Evolutionary conservation across 2,329 filamentous ascomycete genomes (phyloP), one percentile per base, ranked within the genome.

Genomic region (Cladosporium sp.): DNA sequence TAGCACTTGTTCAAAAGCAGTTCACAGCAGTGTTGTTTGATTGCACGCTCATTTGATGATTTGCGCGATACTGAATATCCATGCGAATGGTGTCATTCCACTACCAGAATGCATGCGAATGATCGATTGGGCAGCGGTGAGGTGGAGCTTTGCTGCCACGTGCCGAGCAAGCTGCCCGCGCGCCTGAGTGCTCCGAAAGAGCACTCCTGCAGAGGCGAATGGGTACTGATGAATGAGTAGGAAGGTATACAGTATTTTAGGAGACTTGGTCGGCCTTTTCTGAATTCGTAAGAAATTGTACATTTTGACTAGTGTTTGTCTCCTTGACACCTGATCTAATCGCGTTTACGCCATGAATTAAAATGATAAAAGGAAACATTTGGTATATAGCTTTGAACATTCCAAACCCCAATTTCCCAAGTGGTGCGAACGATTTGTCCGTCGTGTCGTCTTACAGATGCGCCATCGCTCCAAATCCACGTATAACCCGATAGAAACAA

Each of bases 321-420:
- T 7, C n/a, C 8, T 46, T 46, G n/a, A 46, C 40, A 46, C 8
- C 3, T 18, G 21, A 11, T 52, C 49, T 29, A 52, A 52, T 1
- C 16, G 23, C 49, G 29, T 28, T 18, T 29, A 16, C 49, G 12
- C 49, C 49, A n/a, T 52, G 49, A 29, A 26, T 52, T 26, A 26
- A 16, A 23, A 57, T 10, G 23, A 57, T 23, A 21, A 31, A 31
- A 46, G 26, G 26, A 31, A 23, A n/a, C 16, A 5, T 18, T 44
- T 59, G 56, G 56, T 59, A 59, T 59, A 59, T 59, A 59, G 46
- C 56, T 28, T 46, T 4, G n/a, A 46, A 46, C n/a, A 46, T n/a
- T 21, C 40, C 11, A 23, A 23, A 21, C n/a, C 40, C 37, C 40
- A 46, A 12, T 46, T 46, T 46, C 40, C 40, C 40, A 21, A 46